Percentiles rank a stretch among this genome's conserved stretches.
Conservation (phyloP, 495 filamentous ascomycete species). For the Talaromyces thailandensis region DNA sequence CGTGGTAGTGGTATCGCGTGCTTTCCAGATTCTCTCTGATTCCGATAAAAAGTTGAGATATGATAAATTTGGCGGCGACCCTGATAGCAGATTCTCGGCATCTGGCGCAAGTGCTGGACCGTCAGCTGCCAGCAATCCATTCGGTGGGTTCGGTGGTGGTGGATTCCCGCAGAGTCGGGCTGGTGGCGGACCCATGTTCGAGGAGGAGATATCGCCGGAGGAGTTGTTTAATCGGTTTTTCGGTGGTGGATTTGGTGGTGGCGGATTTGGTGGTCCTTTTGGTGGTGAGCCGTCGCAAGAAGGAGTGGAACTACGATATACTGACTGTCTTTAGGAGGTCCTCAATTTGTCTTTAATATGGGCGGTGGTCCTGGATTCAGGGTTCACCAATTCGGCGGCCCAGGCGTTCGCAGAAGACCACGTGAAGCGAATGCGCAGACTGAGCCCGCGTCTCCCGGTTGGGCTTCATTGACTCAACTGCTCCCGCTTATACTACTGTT, state of each 20-base stretch:
- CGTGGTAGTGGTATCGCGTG: conserved; percentile 71
- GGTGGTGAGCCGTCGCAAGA: conserved; percentile 42
- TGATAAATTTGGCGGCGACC: conserved; percentile 84
- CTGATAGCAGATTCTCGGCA: conserved; percentile 72
- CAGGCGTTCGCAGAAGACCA: conserved; percentile 57
- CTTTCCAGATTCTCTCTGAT: conserved; percentile 90
- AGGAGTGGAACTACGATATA: not conserved
- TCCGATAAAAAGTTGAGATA: conserved; percentile 81
- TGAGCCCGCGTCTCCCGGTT: conserved; percentile 36
- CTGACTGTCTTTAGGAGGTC: conserved; percentile 39
- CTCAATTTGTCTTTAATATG: conserved; percentile 86
- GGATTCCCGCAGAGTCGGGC: conserved; percentile 42
- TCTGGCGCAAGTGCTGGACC: conserved; percentile 37
- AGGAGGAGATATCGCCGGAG: conserved; percentile 91
- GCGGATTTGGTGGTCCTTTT: conserved; percentile 49
- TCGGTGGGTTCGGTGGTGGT: conserved; percentile 60
- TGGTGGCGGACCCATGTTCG: conserved; percentile 52
- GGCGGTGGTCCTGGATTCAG: conserved; percentile 73
- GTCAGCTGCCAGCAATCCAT: conserved; percentile 44
- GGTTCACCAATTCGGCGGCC: conserved; percentile 80
- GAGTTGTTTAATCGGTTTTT: conserved; percentile 97
- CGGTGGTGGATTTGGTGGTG: conserved; percentile 51
- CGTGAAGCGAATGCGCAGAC: conserved; percentile 49
- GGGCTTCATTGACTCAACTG: conserved; percentile 49
- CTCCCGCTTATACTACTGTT: conserved; percentile 85